Conservation (phyloP, 2,329 filamentous ascomycete species). For the Alternaria arborescens region DNA sequence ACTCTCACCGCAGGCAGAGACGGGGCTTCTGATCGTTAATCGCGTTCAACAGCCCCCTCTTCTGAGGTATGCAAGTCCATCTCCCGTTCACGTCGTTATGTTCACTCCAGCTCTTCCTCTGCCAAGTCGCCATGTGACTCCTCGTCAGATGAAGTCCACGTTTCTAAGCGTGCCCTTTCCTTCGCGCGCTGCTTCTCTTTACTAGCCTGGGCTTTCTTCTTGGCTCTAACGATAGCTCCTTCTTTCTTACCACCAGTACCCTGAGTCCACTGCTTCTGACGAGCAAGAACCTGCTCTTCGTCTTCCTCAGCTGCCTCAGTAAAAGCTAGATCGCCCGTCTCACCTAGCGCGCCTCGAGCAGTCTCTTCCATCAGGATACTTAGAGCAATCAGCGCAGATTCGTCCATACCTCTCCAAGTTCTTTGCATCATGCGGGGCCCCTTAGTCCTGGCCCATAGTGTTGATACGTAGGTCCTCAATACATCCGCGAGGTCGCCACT, state of each 20-base stretch:
- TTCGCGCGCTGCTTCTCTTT: neutral
- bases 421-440: slow-evolving; percentile 24
- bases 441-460: slow-evolving; percentile 64
- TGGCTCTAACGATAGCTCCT: neutral
- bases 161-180: neutral
- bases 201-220: neutral
- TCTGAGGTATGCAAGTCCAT: neutral
- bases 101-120: neutral
- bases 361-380: slow-evolving; percentile 79
- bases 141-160: neutral
- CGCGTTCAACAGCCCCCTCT: neutral
- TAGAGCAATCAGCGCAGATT: slow-evolving; percentile 78
- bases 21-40: neutral
- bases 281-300: slow-evolving; percentile 9
- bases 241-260: neutral
- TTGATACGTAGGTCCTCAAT: slow-evolving; percentile 72
- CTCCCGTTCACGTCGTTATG: neutral
- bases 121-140: neutral
- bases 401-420: slow-evolving; percentile 73
- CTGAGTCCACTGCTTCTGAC: neutral
- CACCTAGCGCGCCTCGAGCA: slow-evolving; percentile 67
- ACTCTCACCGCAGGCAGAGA: neutral
- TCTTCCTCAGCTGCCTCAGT: slow-evolving; percentile 61
- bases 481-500: slow-evolving; percentile 74
- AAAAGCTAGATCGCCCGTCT: slow-evolving; percentile 74